These are phyloP conservation scores for Ceratopteris richardii DNA, from an alignment of 75 land plant genomes.

Conservation along the genomic window DNA sequence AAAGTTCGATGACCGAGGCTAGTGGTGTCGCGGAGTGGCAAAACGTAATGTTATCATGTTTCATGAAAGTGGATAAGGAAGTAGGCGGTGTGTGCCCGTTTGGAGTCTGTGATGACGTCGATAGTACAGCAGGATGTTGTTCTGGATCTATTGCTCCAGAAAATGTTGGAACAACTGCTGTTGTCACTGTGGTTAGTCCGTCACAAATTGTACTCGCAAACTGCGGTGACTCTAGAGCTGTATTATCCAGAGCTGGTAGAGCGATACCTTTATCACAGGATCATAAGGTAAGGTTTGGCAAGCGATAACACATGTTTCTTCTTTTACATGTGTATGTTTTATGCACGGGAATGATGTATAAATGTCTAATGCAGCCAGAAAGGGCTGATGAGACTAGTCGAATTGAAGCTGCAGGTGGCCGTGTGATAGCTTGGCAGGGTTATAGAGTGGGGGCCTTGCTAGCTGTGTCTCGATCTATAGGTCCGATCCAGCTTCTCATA, in stretches of 20 bases:
- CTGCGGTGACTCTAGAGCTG: slow-evolving; percentile 93
- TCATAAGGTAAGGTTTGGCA: slow-evolving; percentile 50
- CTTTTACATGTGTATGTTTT: no score
- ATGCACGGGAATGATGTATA: neutral
- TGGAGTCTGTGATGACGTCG: slow-evolving; percentile 7
- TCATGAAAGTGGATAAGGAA: slow-evolving; percentile 57
- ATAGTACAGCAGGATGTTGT: slow-evolving; percentile 3
- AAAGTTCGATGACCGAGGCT: slow-evolving; percentile 9
- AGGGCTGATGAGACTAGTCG: slow-evolving; percentile 28
- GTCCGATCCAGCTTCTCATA: slow-evolving; percentile 15
- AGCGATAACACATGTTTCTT: no score
- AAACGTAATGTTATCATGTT: slow-evolving; percentile 41
- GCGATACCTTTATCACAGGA: slow-evolving; percentile 59
- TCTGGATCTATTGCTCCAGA: slow-evolving; percentile 19
- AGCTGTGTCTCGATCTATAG: slow-evolving; percentile 34
- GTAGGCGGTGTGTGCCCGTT: slow-evolving; percentile 44
- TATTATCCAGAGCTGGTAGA: slow-evolving; percentile 52
- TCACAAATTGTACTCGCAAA: slow-evolving; percentile 60
- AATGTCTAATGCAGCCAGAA: slow-evolving; percentile 20
- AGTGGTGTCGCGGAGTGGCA: slow-evolving; percentile 27
- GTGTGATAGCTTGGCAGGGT: slow-evolving; percentile 34
- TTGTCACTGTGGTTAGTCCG: slow-evolving; percentile 46
- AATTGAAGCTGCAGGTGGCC: slow-evolving; percentile 36
- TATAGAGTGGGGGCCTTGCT: slow-evolving; percentile 32
- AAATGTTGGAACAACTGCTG: slow-evolving; percentile 74